Evolutionary conservation across 768 basidiomycete species (phyloP).

Genomic region (Leccinum incarnatum): DNA sequence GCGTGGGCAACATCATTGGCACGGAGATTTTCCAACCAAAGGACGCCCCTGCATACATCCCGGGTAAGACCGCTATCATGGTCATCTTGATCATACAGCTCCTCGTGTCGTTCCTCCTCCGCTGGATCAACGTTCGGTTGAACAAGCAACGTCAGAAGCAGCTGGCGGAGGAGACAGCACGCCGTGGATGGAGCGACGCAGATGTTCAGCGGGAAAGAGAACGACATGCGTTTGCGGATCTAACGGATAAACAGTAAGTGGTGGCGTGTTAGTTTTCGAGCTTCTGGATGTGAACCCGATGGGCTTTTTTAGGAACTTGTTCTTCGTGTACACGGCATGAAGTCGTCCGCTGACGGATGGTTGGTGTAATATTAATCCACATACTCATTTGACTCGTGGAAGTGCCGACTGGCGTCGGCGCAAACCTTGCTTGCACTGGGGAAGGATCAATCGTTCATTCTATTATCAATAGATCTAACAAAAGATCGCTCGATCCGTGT

Average conservation of each 20-base stretch:
- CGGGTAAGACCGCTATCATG: slow-evolving; percentile 66
- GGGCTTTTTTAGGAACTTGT: slow-evolving; percentile 45
- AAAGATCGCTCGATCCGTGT: too few species aligned
- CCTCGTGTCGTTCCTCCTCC: slow-evolving; percentile 44
- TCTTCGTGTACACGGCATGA: slow-evolving; percentile 56
- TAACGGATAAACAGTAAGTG: slow-evolving; percentile 62
- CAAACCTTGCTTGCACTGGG: not conserved
- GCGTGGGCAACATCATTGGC: slow-evolving; percentile 60
- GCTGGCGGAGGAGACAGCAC: slow-evolving; percentile 44
- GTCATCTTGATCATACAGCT: slow-evolving; percentile 54
- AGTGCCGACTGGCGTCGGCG: too few species aligned
- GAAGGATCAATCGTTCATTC: not conserved
- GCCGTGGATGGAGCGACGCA: slow-evolving; percentile 54
- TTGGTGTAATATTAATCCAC: not conserved
- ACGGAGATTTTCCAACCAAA: slow-evolving; percentile 61
- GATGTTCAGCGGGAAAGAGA: slow-evolving; percentile 59
- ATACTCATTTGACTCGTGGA: not conserved
- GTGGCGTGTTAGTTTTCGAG: not conserved
- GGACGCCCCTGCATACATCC: slow-evolving; percentile 61
- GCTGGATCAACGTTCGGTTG: slow-evolving; percentile 52
- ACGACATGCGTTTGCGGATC: slow-evolving; percentile 58
- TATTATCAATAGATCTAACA: too few species aligned
- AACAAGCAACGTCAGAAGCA: slow-evolving; percentile 45
- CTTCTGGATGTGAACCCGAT: slow-evolving; percentile 1
- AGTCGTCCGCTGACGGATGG: not conserved